Conservation (phyloP, 2,329 filamentous ascomycete genomes). For the Chaetothyriales sp. region DNA sequence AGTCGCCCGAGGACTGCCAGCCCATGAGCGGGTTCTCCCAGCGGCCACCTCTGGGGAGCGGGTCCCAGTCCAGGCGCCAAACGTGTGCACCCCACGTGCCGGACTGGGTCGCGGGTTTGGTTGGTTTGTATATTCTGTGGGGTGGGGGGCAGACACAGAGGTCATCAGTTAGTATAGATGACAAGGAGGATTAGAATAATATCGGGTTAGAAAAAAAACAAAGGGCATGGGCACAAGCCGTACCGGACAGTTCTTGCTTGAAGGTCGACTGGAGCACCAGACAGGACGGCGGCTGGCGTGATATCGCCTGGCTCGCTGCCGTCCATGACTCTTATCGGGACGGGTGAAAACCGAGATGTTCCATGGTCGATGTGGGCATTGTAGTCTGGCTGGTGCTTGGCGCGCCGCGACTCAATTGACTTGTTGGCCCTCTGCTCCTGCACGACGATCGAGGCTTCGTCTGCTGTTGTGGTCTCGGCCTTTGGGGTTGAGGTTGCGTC, state of each 20-base stretch:
- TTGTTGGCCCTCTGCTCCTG: slow-evolving; percentile 27
- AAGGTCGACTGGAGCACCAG: slow-evolving; percentile 82
- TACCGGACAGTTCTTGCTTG: slow-evolving; percentile 91
- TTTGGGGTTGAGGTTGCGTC: slow-evolving; percentile 30
- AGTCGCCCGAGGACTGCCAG: slow-evolving; percentile 91
- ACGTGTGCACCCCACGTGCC: slow-evolving; percentile 68
- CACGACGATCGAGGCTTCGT: slow-evolving; percentile 31
- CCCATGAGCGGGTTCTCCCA: slow-evolving; percentile 99
- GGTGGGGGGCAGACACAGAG: slow-evolving; percentile 25
- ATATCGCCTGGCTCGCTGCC: slow-evolving; percentile 66
- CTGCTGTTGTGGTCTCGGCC: slow-evolving; percentile 24
- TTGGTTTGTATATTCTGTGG: slow-evolving; percentile 70
- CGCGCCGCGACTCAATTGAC: slow-evolving; percentile 34
- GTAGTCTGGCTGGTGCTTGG: slow-evolving; percentile 66
- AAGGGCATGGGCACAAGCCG: slow-evolving; percentile 15
- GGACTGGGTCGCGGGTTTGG: slow-evolving; percentile 93
- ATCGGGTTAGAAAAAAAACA: not conserved
- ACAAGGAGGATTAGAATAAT: not conserved
- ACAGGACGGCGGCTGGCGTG: slow-evolving; percentile 70
- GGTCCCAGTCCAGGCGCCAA: slow-evolving; percentile 99
- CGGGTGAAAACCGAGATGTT: slow-evolving; percentile 79
- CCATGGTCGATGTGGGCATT: slow-evolving; percentile 67
- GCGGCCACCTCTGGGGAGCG: slow-evolving; percentile 76
- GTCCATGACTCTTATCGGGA: slow-evolving; percentile 78
- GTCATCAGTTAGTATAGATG: not conserved